Conservation (phyloP, 768 basidiomycete species). For the Phanerodontia chrysosporium region DNA sequence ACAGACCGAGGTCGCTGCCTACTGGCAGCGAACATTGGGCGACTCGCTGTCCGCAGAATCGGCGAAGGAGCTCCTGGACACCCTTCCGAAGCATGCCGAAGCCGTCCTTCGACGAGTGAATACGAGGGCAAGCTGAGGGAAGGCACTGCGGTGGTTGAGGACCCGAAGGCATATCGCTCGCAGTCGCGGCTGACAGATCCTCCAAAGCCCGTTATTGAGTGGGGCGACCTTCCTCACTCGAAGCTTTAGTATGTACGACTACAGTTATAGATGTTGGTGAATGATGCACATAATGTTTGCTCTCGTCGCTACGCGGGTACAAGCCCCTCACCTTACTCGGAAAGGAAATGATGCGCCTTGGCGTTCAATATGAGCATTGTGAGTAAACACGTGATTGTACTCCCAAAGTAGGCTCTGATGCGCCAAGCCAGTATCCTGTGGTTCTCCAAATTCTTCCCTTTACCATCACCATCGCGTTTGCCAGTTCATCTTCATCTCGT, state of each 20-base stretch:
- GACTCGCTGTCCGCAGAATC: conserved; percentile 26
- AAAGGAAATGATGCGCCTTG: neutral
- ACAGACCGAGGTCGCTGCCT: conserved; percentile 54
- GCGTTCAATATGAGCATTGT: neutral
- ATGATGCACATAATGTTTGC: too few species aligned
- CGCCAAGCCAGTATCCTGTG: neutral
- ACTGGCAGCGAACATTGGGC: conserved; percentile 49
- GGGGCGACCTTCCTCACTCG: conserved; percentile 66
- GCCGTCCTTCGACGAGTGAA: conserved; percentile 54
- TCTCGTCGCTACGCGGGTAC: too few species aligned
- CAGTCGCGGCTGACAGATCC: conserved; percentile 48
- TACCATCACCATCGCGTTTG: neutral
- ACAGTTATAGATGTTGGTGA: too few species aligned
- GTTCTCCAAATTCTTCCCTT: neutral
- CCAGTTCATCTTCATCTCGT: neutral
- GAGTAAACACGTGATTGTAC: neutral
- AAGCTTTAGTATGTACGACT: conserved; percentile 48
- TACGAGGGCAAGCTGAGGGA: conserved; percentile 40
- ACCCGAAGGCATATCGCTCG: conserved; percentile 63
- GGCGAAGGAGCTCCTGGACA: conserved; percentile 42
- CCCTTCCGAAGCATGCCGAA: conserved; percentile 54
- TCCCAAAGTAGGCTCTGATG: too few species aligned
- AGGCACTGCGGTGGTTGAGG: conserved; percentile 59
- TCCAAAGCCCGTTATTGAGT: conserved; percentile 66
- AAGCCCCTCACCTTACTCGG: too few species aligned